Conservation (phyloP, 179 eudicot species). For the Heliamphora pulchella region DNA sequence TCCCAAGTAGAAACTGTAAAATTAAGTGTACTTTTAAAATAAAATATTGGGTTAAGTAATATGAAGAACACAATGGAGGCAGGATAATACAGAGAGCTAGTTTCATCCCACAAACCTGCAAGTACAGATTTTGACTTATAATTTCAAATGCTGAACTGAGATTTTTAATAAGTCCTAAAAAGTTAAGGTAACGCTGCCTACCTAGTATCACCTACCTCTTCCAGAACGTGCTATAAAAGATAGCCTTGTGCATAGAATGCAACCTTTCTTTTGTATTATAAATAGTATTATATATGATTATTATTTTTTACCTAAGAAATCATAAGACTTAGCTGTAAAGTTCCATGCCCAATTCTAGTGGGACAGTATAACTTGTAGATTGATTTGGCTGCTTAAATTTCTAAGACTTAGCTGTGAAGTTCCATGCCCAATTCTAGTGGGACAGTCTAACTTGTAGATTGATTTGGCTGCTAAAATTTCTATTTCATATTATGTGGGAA, state of each 20-base stretch:
- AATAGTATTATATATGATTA: neutral
- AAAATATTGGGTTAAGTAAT: neutral
- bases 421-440: neutral
- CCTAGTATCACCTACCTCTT: neutral
- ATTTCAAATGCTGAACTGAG: neutral
- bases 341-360: neutral
- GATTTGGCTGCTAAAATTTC: neutral
- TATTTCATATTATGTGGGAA: neutral
- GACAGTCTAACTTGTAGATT: neutral
- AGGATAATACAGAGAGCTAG: neutral
- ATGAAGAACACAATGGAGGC: slow-evolving; percentile 6
- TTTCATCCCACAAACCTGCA: neutral
- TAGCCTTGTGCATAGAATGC: neutral
- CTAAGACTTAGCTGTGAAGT: neutral
- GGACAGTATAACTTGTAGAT: neutral
- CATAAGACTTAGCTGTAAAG: neutral
- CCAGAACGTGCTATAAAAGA: neutral
- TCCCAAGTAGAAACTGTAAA: neutral
- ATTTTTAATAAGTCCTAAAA: neutral
- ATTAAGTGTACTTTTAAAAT: neutral
- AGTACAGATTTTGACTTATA: neutral
- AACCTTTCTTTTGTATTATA: neutral
- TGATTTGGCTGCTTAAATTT: neutral
- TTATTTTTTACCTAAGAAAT: neutral
- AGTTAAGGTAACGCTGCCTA: neutral